These are phyloP conservation scores for Paracamarosporium sp. DNA, from an alignment of 2,329 filamentous ascomycete species.

Conservation along the genomic window DNA sequence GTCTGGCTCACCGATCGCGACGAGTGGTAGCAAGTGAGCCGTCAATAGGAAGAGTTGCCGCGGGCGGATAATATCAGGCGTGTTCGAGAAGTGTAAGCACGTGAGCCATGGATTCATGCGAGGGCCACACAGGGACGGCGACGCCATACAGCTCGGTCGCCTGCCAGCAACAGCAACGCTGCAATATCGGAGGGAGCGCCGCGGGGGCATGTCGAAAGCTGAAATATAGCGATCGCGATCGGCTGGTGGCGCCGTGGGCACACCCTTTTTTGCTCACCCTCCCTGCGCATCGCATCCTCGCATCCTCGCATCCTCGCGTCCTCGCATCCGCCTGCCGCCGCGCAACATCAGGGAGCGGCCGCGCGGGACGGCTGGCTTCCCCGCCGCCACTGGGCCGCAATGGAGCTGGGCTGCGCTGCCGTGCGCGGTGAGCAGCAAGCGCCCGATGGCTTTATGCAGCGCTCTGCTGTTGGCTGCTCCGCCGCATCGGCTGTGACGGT, in stretches of 20 bases:
- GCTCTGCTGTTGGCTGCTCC: constrained; percentile 3
- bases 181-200: neutral
- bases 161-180: neutral
- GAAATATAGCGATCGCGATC: neutral
- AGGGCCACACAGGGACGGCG: neutral
- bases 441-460: neutral
- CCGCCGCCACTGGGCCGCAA: neutral
- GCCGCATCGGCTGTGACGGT: constrained; percentile 1
- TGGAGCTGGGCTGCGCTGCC: neutral
- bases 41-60: constrained; percentile 8
- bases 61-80: constrained; percentile 3
- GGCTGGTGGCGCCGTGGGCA: neutral
- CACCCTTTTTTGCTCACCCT: neutral
- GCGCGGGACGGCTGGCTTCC: constrained; percentile 1
- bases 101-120: neutral
- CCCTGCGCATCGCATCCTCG: neutral
- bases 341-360: neutral
- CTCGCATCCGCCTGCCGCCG: constrained; percentile 1
- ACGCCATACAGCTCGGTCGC: neutral
- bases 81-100: neutral
- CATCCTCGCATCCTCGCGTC: too few species aligned
- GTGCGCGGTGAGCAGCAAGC: neutral
- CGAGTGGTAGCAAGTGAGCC: neutral
- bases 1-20: constrained; percentile 5
- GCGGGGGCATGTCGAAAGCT: neutral